These are phyloP conservation scores for Phytophthora meadii DNA, from an alignment of 352 stramenopile species.

Conservation along the genomic window DNA sequence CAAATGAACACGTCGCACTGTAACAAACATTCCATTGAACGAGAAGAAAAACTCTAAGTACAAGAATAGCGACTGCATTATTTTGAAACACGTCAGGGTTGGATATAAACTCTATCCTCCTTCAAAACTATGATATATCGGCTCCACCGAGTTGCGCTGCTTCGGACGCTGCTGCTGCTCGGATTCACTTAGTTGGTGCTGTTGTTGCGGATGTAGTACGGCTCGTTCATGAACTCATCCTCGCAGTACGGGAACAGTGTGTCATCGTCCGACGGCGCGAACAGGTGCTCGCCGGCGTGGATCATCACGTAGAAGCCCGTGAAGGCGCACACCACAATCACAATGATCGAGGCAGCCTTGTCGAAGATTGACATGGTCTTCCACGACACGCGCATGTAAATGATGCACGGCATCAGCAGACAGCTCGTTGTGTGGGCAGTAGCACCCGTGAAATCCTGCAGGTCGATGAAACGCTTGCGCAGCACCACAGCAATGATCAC, in stretches of 20 bases:
- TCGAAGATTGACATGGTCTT: slow-evolving; percentile 50
- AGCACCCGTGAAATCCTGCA: slow-evolving; percentile 50
- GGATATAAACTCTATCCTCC: slow-evolving; percentile 18
- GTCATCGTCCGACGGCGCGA: slow-evolving; percentile 44
- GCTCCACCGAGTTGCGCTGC: slow-evolving; percentile 12
- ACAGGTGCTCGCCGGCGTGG: slow-evolving; percentile 58
- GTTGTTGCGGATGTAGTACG: slow-evolving; percentile 56
- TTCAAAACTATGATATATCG: slow-evolving; percentile 25
- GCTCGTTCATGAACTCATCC: slow-evolving; percentile 45
- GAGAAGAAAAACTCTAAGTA: not conserved
- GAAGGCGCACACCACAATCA: slow-evolving; percentile 52
- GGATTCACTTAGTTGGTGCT: slow-evolving; percentile 32
- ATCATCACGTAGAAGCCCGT: slow-evolving; percentile 64
- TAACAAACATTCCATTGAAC: too few relatives aligned
- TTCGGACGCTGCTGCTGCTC: slow-evolving; percentile 5
- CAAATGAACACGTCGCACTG: too few relatives aligned
- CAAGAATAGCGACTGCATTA: slow-evolving; percentile 16
- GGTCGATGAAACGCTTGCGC: slow-evolving; percentile 56
- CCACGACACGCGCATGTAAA: slow-evolving; percentile 59
- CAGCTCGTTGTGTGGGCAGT: slow-evolving; percentile 36
- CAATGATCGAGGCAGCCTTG: slow-evolving; percentile 45
- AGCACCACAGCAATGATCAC: slow-evolving; percentile 46
- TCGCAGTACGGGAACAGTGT: slow-evolving; percentile 66
- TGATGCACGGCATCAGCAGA: slow-evolving; percentile 55
- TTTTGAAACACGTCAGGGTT: slow-evolving; percentile 1